Percentiles rank a stretch among this genome's conserved stretches.
Conservation (phyloP, 352 stramenopile species). For the Pythium vanterpoolii region DNA sequence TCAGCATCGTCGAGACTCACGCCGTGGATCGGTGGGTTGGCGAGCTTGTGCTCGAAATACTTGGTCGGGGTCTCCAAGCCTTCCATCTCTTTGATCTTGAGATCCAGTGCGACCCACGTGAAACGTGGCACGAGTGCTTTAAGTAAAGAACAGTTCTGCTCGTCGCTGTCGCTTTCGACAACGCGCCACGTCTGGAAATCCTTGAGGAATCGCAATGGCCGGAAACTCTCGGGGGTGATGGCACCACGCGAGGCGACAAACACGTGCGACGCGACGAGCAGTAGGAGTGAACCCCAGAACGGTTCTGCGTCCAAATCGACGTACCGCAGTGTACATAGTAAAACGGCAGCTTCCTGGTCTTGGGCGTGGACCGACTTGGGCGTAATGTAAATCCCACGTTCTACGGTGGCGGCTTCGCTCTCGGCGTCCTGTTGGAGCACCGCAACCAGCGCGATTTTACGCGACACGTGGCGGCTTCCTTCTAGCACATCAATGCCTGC, state of each 20-base stretch:
- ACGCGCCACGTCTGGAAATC: conserved; percentile 53
- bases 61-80: conserved; percentile 52
- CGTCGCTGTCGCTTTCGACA: conserved; percentile 10
- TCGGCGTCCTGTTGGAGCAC: conserved; percentile 38
- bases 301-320: conserved; percentile 50
- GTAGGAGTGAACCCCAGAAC: conserved; percentile 61
- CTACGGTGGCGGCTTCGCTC: conserved; percentile 7
- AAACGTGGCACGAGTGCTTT: conserved; percentile 49
- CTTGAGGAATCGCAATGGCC: conserved; percentile 42
- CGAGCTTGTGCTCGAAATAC: conserved; percentile 71
- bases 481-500: conserved; percentile 50
- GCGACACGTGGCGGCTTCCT: conserved; percentile 33
- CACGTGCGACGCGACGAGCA: conserved; percentile 59
- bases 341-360: conserved; percentile 47
- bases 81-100: conserved; percentile 81
- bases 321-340: conserved; percentile 46
- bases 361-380: conserved; percentile 34
- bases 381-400: conserved; percentile 58
- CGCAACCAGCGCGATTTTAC: conserved; percentile 57
- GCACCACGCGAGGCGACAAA: conserved; percentile 37
- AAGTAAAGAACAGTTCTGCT: conserved; percentile 41
- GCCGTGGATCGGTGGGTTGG: conserved; percentile 30
- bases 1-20: conserved; percentile 34
- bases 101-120: conserved; percentile 67
- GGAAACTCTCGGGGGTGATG: conserved; percentile 39